Percentiles rank a stretch among this genome's conserved stretches.
phyloP scores from a whole-genome alignment of 73 alveolate genomes.

The Uronychia setigera region DNA sequence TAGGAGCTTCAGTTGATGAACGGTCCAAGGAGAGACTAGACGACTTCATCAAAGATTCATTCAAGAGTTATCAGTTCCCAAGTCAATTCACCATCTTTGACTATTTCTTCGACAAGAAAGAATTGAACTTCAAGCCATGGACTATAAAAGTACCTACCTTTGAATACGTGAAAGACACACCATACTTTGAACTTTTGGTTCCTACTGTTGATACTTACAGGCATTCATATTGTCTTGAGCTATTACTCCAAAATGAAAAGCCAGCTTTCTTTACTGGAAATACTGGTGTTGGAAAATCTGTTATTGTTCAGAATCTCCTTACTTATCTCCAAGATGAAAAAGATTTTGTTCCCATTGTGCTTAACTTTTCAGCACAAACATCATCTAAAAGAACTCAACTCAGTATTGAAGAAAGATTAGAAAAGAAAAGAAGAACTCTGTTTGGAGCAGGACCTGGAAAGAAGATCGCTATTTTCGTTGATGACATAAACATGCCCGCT shows the following conservation, averaged over 20 bases:
- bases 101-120: constrained; percentile 38
- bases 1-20: constrained; percentile 94
- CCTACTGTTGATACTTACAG: constrained; percentile 83
- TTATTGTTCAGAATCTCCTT: constrained; percentile 80
- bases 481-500: constrained; percentile 95
- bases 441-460: constrained; percentile 73
- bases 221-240: constrained; percentile 67
- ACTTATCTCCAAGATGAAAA: constrained; percentile 73
- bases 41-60: constrained; percentile 44
- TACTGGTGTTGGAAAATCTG: constrained; percentile 97
- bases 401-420: constrained; percentile 91
- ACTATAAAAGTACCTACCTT: constrained; percentile 71
- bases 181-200: constrained; percentile 87
- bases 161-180: constrained; percentile 88
- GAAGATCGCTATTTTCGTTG: constrained; percentile 85
- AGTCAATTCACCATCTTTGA: constrained; percentile 40
- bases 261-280: constrained; percentile 95
- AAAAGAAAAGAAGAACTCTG: constrained; percentile 77
- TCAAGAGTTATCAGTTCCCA: constrained; percentile 32
- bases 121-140: constrained; percentile 74
- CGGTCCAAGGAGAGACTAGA: constrained; percentile 71
- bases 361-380: constrained; percentile 99
- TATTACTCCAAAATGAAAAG: constrained; percentile 77
- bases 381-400: constrained; percentile 90
- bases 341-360: constrained; percentile 87